Percentiles rank a stretch among this genome's conserved stretches.
Evolutionary conservation across 371 early-diverging fungal species (phyloP).

Genomic region (Saksenaea vasiformis): DNA sequence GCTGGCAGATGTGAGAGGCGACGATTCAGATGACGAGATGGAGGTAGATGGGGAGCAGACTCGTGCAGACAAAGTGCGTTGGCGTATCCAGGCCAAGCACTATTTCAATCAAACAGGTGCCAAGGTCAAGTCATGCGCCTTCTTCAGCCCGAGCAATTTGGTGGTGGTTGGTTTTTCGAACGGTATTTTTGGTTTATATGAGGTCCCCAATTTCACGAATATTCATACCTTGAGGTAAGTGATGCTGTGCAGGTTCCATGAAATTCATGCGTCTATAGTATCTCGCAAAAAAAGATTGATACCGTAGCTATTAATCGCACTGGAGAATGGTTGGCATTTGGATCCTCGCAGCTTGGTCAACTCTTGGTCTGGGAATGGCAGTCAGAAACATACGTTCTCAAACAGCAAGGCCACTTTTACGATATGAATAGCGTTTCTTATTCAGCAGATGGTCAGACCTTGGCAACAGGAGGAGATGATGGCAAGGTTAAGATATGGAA

Average conservation of each 20-base stretch:
- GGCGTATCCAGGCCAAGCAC: conserved; percentile 70
- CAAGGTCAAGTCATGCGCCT: conserved; percentile 82
- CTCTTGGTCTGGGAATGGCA: conserved; percentile 99
- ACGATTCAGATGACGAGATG: conserved; percentile 50
- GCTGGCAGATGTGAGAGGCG: conserved; percentile 35
- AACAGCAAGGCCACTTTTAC: conserved; percentile 97
- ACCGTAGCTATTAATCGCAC: conserved; percentile 85
- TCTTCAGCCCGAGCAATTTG: conserved; percentile 73
- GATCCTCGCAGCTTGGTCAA: conserved; percentile 89
- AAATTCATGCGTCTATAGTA: conserved; percentile 48
- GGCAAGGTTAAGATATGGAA: conserved; percentile 98
- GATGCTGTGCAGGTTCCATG: neutral
- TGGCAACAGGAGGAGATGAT: conserved; percentile 97
- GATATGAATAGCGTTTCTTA: conserved; percentile 90
- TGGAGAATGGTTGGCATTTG: conserved; percentile 98
- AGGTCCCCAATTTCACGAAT: conserved; percentile 87
- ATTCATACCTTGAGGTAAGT: conserved; percentile 84
- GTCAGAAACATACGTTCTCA: conserved; percentile 95
- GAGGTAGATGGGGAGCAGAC: conserved; percentile 57
- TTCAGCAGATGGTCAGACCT: conserved; percentile 91
- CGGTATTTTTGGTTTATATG: conserved; percentile 97
- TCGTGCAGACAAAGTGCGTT: conserved; percentile 49
- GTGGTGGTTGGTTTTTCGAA: conserved; percentile 88
- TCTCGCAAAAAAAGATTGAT: conserved; percentile 92
- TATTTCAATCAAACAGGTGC: conserved; percentile 72